Base-by-base conservation (phyloP, 1,284 basidiomycete species). In the Microstroma glucosiphilum region DNA sequence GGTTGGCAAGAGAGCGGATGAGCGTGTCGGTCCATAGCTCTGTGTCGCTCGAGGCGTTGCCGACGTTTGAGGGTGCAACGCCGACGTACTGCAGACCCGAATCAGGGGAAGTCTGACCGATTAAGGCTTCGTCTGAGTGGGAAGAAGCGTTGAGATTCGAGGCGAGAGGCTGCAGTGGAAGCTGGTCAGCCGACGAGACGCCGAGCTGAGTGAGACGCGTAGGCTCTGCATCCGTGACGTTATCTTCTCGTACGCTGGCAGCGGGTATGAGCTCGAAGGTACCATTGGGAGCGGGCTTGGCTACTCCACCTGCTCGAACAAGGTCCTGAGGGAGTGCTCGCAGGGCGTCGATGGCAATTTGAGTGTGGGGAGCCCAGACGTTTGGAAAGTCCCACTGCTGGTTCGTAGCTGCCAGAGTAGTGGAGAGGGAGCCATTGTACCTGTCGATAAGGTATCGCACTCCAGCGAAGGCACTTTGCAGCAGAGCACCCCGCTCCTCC, bases 401-500 rank as follows among this genome's bases (percentile, higher is more conserved):
- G 1, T 90, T 90, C 0, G 87, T 88, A 68, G 86, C 83, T 12
- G 91, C 71, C 69, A 94, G 88, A 6, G 88, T 89, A 3, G 86
- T 82, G 0, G 86, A 91, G 80, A 85, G 84, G 0, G 88, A 88
- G 21, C 91, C 91, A 68, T 92, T 91, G 78, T 90, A 94, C 59
- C 86, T 85, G 72, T 88, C 88, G 71, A 93, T 87, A 26, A 91
- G 75, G 0, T 87, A 83, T 1, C 88, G 82, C 74, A 92, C 91
- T 59, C 86, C 84, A 2, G 84, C 83, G 66, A 92, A 88, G 0
- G 90, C 90, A 17, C 85, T 85, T 30, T 81, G 77, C 57, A 70
- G 55, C 41, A 64, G 61, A 57, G 65, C 53, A 13, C 64, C 26
- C 8, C 64, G 61, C 59, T 66, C 59, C 30, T 67, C 61, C 48